A percentile compares a stretch with the other conserved stretches of the same genome.
Conservation (phyloP, 1,139 yeast species). For the Schizosaccharomyces versatilis region DNA sequence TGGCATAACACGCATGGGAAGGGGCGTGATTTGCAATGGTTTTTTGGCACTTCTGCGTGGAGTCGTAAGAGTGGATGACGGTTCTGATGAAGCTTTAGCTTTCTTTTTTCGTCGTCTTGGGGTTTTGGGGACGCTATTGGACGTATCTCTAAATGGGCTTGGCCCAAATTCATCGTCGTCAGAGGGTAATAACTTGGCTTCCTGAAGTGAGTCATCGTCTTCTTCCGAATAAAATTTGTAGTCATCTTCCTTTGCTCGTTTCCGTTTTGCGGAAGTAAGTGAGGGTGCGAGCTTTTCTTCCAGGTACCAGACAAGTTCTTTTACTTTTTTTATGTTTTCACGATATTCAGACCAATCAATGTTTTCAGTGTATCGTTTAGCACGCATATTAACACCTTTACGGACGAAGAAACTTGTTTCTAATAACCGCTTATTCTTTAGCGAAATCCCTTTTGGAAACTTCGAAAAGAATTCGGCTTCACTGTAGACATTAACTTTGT, state of each 20-base stretch:
- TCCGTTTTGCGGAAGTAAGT: neutral
- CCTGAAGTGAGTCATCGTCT: neutral
- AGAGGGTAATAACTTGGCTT: neutral
- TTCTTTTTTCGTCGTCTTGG: neutral
- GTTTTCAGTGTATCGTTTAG: neutral
- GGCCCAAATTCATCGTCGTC: slow-evolving; percentile 1
- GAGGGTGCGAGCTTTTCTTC: neutral
- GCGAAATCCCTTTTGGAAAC: neutral
- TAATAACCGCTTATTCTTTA: neutral
- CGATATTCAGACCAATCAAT: slow-evolving; percentile 1
- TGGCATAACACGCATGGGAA: slow-evolving; percentile 13
- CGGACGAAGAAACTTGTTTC: neutral
- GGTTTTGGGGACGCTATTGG: neutral
- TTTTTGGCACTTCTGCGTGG: neutral
- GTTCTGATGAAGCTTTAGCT: neutral
- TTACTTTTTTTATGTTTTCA: neutral
- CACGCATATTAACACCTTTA: neutral
- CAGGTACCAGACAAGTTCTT: neutral
- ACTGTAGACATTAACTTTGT: neutral
- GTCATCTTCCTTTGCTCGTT: neutral
- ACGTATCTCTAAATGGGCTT: neutral
- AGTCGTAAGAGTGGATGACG: neutral
- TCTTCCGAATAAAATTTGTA: neutral
- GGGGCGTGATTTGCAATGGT: slow-evolving; percentile 12
- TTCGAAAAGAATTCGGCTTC: neutral